These are phyloP conservation scores for Cornus kousa DNA, from an alignment of 148 eudicot species.

Conservation along the genomic window DNA sequence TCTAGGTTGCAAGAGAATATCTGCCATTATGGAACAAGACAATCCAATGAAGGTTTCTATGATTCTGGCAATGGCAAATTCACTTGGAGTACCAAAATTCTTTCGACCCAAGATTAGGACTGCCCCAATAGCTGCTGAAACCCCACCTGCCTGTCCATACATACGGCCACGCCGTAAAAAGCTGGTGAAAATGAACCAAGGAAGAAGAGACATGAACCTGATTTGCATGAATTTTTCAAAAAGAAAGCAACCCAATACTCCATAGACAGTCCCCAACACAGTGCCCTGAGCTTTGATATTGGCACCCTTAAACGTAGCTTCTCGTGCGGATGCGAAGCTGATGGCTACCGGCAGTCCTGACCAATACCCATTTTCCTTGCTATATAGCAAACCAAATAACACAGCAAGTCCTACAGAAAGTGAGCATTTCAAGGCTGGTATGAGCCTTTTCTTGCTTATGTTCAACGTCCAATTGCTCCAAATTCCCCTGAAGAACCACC, in stretches of 20 bases:
- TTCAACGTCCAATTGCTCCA: conserved; percentile 26
- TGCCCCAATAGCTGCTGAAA: conserved; percentile 84
- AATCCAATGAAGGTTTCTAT: conserved; percentile 71
- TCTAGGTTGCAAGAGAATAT: conserved; percentile 58
- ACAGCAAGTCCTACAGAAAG: conserved; percentile 72
- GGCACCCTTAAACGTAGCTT: conserved; percentile 63
- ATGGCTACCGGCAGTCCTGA: conserved; percentile 72
- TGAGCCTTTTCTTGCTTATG: conserved; percentile 30
- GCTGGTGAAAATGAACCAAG: conserved; percentile 74
- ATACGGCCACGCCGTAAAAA: conserved; percentile 58
- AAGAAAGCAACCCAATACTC: conserved; percentile 68
- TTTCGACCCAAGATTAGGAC: conserved; percentile 63
- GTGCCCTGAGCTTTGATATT: conserved; percentile 79
- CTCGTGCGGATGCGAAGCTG: conserved; percentile 56
- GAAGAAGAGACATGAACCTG: conserved; percentile 66
- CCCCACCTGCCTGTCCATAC: conserved; percentile 80
- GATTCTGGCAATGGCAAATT: conserved; percentile 72
- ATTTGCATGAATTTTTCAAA: conserved; percentile 46
- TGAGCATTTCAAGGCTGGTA: conserved; percentile 57
- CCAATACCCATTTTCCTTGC: conserved; percentile 72
- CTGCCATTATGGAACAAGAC: conserved; percentile 54
- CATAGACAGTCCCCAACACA: conserved; percentile 68
- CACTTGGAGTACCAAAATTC: conserved; percentile 59
- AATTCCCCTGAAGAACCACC: conserved; percentile 17
- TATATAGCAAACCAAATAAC: conserved; percentile 55